Evolutionary conservation across 2,329 filamentous ascomycete species (phyloP).

Genomic region (Talaromyces sp.): DNA sequence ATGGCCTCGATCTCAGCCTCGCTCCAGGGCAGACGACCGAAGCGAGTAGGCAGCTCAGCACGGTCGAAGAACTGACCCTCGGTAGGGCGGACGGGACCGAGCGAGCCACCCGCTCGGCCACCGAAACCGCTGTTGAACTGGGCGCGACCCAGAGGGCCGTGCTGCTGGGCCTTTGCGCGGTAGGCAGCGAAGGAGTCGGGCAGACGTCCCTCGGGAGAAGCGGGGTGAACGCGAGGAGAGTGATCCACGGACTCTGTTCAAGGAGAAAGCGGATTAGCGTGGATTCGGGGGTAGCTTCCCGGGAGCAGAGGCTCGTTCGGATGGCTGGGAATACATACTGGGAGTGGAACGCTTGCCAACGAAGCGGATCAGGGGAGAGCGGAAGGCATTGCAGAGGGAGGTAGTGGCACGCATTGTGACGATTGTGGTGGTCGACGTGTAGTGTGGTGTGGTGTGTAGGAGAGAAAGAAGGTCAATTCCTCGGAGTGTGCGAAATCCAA

Average conservation of each 20-base stretch:
- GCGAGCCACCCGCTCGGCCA: slow-evolving; percentile 65
- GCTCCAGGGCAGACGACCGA: slow-evolving; percentile 73
- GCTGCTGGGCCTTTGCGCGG: slow-evolving; percentile 65
- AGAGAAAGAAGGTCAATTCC: slow-evolving; percentile 18
- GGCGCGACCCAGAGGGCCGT: slow-evolving; percentile 59
- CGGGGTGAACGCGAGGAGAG: slow-evolving; percentile 62
- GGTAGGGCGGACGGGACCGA: slow-evolving; percentile 72
- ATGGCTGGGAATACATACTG: slow-evolving; percentile 36
- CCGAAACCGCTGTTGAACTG: slow-evolving; percentile 54
- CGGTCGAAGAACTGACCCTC: slow-evolving; percentile 84
- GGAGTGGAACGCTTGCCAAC: slow-evolving; percentile 51
- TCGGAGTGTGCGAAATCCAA: slow-evolving; percentile 30
- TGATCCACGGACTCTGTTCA: slow-evolving; percentile 51
- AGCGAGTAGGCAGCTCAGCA: slow-evolving; percentile 81
- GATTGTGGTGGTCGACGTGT: slow-evolving; percentile 6
- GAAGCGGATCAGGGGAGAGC: slow-evolving; percentile 55
- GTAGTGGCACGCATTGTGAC: slow-evolving; percentile 47
- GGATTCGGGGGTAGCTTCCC: neutral
- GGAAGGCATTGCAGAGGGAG: slow-evolving; percentile 45
- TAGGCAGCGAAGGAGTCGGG: slow-evolving; percentile 66
- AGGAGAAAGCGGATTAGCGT: slow-evolving; percentile 16
- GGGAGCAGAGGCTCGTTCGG: neutral
- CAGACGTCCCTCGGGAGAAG: slow-evolving; percentile 57
- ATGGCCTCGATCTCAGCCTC: slow-evolving; percentile 91
- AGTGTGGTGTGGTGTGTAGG: slow-evolving; percentile 9